Percentiles rank a stretch among this genome's conserved stretches.
Evolutionary conservation across 2,329 filamentous ascomycete species (phyloP).

Genomic region (Arachnomyces sp.): DNA sequence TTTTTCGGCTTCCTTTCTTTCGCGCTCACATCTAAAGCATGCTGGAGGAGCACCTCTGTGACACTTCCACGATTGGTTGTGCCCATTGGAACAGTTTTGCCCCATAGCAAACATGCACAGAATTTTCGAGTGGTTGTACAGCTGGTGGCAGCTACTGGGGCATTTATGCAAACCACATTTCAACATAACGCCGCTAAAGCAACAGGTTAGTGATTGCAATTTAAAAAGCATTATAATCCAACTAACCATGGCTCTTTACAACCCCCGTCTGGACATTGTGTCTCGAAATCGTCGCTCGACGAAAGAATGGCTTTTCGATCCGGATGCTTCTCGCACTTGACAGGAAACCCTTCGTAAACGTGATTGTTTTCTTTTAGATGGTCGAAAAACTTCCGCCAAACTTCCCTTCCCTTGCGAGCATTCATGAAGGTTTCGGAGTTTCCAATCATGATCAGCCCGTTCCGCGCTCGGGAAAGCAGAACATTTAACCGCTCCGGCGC

Average conservation of each 20-base stretch:
- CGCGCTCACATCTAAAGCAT: constrained; percentile 48
- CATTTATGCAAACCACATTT: constrained; percentile 56
- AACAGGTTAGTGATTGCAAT: background rate
- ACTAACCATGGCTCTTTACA: constrained; percentile 57
- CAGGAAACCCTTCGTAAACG: constrained; percentile 54
- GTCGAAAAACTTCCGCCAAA: constrained; percentile 55
- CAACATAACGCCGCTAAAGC: constrained; percentile 37
- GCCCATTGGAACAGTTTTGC: constrained; percentile 45
- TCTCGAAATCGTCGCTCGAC: constrained; percentile 52
- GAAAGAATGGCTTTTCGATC: constrained; percentile 41
- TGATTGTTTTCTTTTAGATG: constrained; percentile 45
- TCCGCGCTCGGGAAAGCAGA: constrained; percentile 58
- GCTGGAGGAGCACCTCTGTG: constrained; percentile 22
- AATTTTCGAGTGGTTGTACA: constrained; percentile 53
- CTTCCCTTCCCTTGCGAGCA: constrained; percentile 48
- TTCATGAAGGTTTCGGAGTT: constrained; percentile 60
- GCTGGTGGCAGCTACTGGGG: constrained; percentile 53
- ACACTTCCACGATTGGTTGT: constrained; percentile 46
- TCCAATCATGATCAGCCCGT: constrained; percentile 61
- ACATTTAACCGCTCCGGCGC: constrained; percentile 63
- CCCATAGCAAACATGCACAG: constrained; percentile 37
- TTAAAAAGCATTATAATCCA: background rate
- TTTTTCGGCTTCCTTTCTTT: constrained; percentile 38
- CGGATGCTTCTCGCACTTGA: constrained; percentile 55
- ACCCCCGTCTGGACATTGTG: constrained; percentile 60